These are phyloP conservation scores for Neurospora terricola DNA, from an alignment of 495 filamentous ascomycete species.

Conservation along the genomic window DNA sequence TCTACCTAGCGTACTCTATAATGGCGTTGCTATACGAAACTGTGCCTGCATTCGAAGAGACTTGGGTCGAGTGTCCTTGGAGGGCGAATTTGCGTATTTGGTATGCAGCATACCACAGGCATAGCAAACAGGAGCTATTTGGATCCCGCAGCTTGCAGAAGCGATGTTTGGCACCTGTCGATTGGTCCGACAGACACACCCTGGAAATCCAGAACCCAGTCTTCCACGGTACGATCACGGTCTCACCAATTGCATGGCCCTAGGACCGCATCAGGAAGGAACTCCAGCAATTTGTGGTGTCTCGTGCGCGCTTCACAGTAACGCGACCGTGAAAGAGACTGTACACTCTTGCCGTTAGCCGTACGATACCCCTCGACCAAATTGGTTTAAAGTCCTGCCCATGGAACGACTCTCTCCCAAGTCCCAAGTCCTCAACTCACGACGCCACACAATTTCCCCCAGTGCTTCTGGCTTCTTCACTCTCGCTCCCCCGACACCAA, in stretches of 20 bases:
- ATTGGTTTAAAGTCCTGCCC: not conserved
- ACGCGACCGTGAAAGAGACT: not conserved
- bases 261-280: not conserved
- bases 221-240: too few species aligned
- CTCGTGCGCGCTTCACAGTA: not conserved
- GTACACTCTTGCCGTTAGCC: not conserved
- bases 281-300: not conserved
- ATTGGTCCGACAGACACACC: not conserved
- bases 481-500: not conserved
- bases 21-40: slow-evolving; percentile 70
- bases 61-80: slow-evolving; percentile 86
- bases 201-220: not conserved
- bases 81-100: too few species aligned
- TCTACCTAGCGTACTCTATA: slow-evolving; percentile 76
- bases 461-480: not conserved
- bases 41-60: slow-evolving; percentile 65
- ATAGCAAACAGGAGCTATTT: not conserved
- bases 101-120: too few species aligned
- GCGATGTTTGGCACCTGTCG: not conserved
- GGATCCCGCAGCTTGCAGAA: not conserved
- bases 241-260: not conserved
- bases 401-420: not conserved
- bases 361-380: not conserved
- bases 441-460: not conserved
- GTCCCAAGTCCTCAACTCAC: not conserved